A percentile compares a stretch with the other conserved stretches of the same genome.
phyloP scores from a whole-genome alignment of 148 eudicot genomes.

The Dysphania ambrosioides region DNA sequence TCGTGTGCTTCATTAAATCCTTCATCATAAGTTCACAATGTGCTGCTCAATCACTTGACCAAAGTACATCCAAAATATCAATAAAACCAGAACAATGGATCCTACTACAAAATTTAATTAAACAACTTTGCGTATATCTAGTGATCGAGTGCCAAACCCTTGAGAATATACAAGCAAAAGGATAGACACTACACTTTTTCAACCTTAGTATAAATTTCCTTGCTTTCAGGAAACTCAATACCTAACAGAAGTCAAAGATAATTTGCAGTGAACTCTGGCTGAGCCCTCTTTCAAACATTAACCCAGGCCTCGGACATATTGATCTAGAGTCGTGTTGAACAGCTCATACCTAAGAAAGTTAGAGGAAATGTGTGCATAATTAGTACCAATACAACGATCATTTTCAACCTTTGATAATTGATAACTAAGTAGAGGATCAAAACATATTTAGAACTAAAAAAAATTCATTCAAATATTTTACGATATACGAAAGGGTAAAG shows the following conservation, averaged over 20 bases:
- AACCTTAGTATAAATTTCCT: neutral
- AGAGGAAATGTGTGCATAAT: slow-evolving; percentile 1
- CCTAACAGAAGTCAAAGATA: neutral
- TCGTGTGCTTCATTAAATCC: no score
- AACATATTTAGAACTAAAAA: no score
- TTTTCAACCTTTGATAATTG: neutral
- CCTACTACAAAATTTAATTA: no score
- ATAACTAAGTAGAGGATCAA: neutral
- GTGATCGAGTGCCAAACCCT: neutral
- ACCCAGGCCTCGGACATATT: slow-evolving; percentile 90
- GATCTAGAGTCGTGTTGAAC: slow-evolving; percentile 83
- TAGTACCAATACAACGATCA: neutral
- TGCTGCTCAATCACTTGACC: no score
- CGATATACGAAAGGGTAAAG: neutral
- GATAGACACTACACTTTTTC: neutral
- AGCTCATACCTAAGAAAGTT: slow-evolving; percentile 59
- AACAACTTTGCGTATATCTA: neutral
- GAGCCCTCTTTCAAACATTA: slow-evolving; percentile 16
- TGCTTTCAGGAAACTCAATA: neutral
- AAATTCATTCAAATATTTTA: no score
- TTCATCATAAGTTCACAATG: no score
- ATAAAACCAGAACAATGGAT: no score
- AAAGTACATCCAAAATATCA: no score
- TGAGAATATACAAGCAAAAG: neutral
- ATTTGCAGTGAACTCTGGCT: neutral